phyloP scores from a whole-genome alignment of 2,329 filamentous ascomycete species.

The Zymoseptoria ardabiliae region DNA sequence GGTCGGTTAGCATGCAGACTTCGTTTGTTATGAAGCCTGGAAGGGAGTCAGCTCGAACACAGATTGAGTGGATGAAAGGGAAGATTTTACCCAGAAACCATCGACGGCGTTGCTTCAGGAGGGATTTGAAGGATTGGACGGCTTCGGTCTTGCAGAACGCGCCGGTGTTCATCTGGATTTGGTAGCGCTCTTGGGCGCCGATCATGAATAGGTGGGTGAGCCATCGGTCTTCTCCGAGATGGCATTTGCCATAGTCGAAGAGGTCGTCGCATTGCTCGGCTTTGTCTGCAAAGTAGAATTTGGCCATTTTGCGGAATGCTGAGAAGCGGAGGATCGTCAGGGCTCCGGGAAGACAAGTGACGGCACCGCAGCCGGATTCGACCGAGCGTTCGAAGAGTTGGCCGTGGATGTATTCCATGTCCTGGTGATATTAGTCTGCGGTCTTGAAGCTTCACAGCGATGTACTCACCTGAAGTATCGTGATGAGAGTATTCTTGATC shows the following conservation, averaged over 20 bases:
- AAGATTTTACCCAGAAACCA: constrained; percentile 63
- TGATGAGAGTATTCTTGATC: constrained; percentile 78
- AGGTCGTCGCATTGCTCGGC: constrained; percentile 91
- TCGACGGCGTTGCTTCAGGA: constrained; percentile 87
- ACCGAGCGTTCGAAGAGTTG: constrained; percentile 94
- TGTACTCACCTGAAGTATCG: constrained; percentile 63
- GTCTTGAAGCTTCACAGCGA: not conserved
- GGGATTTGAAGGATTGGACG: constrained; percentile 74
- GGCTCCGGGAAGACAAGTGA: constrained; percentile 92
- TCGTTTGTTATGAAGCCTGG: constrained; percentile 91
- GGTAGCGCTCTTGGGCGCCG: constrained; percentile 82
- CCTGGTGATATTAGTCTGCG: constrained; percentile 30
- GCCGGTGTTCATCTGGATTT: constrained; percentile 95
- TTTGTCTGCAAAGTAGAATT: constrained; percentile 97
- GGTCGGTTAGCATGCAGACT: constrained; percentile 94
- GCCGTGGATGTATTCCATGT: constrained; percentile 97
- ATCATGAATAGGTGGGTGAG: constrained; percentile 99
- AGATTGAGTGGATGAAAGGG: not conserved
- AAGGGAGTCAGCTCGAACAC: not conserved
- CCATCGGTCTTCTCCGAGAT: constrained; percentile 93
- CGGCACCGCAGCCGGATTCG: constrained; percentile 86
- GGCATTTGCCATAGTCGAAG: constrained; percentile 93
- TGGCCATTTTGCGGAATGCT: constrained; percentile 92
- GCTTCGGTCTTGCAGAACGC: constrained; percentile 98
- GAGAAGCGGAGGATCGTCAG: constrained; percentile 93